Percentiles rank a stretch among this genome's conserved stretches.
phyloP scores from a whole-genome alignment of 352 stramenopile species.

The Achlya hypogyna region DNA sequence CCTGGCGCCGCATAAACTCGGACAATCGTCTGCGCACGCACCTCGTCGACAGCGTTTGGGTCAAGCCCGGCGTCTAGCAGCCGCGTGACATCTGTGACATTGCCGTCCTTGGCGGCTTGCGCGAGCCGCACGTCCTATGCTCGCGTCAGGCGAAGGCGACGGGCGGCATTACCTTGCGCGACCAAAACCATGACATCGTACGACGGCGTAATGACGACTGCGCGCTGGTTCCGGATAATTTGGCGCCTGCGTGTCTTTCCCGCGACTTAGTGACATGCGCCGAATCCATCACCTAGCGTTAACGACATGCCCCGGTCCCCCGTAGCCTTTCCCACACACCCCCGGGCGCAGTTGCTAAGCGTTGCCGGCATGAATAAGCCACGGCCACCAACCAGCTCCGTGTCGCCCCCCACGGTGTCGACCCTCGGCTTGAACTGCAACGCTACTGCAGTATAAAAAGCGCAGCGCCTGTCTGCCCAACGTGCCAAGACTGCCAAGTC shows the following conservation, averaged over 20 bases:
- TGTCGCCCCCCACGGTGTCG: not conserved
- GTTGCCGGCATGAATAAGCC: not conserved
- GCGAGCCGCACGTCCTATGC: not conserved
- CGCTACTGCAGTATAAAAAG: not conserved
- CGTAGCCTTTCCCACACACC: not conserved
- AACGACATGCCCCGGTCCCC: not conserved
- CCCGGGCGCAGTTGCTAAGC: not conserved
- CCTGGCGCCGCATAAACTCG: not conserved
- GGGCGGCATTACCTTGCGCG: not conserved
- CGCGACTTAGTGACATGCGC: not conserved
- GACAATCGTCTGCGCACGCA: not conserved
- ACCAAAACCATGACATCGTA: slow-evolving; percentile 11
- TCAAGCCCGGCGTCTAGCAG: not conserved
- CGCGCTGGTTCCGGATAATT: not conserved
- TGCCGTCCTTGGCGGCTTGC: not conserved
- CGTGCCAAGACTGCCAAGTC: not conserved
- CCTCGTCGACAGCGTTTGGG: not conserved
- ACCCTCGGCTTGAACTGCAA: not conserved
- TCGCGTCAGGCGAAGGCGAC: not conserved
- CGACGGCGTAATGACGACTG: not conserved
- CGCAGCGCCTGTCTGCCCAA: not conserved
- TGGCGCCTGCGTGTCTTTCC: not conserved
- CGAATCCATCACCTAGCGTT: not conserved
- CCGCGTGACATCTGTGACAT: not conserved
- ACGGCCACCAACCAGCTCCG: not conserved